These are phyloP conservation scores for Mortierella sp. DNA, from an alignment of 371 early-diverging fungal species.

Conservation along the genomic window DNA sequence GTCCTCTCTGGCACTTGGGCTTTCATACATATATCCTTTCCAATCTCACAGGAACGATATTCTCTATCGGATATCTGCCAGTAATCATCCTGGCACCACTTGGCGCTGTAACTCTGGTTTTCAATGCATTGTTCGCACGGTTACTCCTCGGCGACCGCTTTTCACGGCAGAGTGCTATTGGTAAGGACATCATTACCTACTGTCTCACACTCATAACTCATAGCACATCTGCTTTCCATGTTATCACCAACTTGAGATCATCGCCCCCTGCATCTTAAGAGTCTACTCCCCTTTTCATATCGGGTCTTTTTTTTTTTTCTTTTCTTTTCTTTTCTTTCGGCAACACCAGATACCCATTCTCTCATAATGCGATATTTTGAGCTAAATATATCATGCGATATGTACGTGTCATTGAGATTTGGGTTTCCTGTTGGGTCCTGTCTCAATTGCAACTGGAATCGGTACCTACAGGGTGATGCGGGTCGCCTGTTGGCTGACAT, in stretches of 20 bases:
- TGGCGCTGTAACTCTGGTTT: slow-evolving; percentile 82
- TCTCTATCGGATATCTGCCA: slow-evolving; percentile 84
- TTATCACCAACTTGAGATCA: background rate
- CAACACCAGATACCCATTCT: background rate
- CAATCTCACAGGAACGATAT: slow-evolving; percentile 78
- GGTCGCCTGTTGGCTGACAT: background rate
- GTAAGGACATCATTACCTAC: slow-evolving; percentile 42
- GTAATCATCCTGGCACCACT: slow-evolving; percentile 88
- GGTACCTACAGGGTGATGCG: background rate
- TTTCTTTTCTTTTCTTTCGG: slow-evolving; percentile 1
- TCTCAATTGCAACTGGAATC: background rate
- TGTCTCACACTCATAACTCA: too few species aligned
- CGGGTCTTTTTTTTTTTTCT: background rate
- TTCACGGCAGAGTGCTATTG: slow-evolving; percentile 67
- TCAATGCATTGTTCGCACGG: slow-evolving; percentile 83
- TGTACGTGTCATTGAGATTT: background rate
- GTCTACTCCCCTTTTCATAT: background rate
- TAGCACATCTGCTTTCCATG: background rate
- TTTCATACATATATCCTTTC: slow-evolving; percentile 76
- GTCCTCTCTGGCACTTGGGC: slow-evolving; percentile 70
- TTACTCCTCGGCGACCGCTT: slow-evolving; percentile 76
- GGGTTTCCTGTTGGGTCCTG: background rate
- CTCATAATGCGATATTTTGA: background rate
- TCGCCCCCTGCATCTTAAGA: background rate
- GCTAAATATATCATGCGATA: slow-evolving; percentile 2